These are phyloP conservation scores for Intubia oerlemansii DNA, from an alignment of 2,329 filamentous ascomycete genomes.

Conservation along the genomic window DNA sequence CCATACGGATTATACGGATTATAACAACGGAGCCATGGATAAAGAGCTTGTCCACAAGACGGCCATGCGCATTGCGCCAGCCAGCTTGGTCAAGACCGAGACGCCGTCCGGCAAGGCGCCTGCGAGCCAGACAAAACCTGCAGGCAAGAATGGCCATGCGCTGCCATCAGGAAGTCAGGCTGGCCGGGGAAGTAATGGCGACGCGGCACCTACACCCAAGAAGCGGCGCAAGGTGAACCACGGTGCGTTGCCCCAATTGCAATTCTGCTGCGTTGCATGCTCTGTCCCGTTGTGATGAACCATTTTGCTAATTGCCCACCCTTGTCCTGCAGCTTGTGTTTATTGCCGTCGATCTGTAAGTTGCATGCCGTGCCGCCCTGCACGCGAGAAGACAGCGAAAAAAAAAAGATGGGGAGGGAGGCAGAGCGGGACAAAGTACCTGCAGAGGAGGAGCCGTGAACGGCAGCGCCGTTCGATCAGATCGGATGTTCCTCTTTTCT, in stretches of 20 bases:
- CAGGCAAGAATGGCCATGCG: constrained; percentile 1
- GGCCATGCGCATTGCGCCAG: constrained; percentile 6
- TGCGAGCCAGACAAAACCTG: neutral
- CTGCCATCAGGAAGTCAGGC: constrained; percentile 6
- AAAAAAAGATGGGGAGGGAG: too few relatives aligned
- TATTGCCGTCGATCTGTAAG: constrained; percentile 83
- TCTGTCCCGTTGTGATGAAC: too few relatives aligned
- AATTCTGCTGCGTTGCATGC: too few relatives aligned
- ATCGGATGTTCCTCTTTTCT: neutral
- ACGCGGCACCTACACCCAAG: constrained; percentile 40
- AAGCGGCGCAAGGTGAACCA: constrained; percentile 82
- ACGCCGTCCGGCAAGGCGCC: neutral
- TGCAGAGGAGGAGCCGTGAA: too few relatives aligned
- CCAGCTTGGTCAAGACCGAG: constrained; percentile 2
- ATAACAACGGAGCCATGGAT: too few relatives aligned
- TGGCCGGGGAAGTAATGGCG: constrained; percentile 8
- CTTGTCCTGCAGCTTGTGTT: constrained; percentile 62
- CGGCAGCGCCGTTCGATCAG: too few relatives aligned
- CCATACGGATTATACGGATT: too few relatives aligned
- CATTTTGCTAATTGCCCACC: constrained; percentile 8
- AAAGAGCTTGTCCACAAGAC: constrained; percentile 4
- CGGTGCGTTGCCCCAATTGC: too few relatives aligned
- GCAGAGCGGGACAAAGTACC: too few relatives aligned
- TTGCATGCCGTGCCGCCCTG: constrained; percentile 11
- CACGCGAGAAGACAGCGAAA: too few relatives aligned